Base-by-base conservation (phyloP, 2,329 filamentous ascomycete species). In the Aureobasidium sp. region DNA sequence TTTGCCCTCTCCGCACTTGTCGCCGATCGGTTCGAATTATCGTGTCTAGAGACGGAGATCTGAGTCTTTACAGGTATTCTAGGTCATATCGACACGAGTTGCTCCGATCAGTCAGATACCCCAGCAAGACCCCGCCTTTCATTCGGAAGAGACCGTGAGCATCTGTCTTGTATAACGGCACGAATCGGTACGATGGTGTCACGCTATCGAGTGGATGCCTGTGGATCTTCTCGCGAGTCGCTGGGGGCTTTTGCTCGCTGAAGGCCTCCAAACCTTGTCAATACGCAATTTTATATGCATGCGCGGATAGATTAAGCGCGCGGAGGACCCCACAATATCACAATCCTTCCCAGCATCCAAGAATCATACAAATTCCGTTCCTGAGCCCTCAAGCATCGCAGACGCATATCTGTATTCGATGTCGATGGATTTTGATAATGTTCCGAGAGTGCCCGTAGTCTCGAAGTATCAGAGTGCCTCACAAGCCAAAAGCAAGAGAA, bases 401-500 rank as follows among this genome's bases (percentile, higher is more conserved):
- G 7, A 29, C 36, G 45, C 14, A 32, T 48, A 36, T 21, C 10
- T 11, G 11, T 41, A 10, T 45, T n/a, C 5, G 3, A 13, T 16
- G 9, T 36, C 41, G 14, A 25, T 55, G 14, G 25, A 14, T 45
- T 34, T 21, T 57, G 39, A 30, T 11, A 7, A 27, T 27, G n/a
- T 47, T 30, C 42, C 42, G 54, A 21, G 13, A 39, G 29, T 5
- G 3, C 54, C 54, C 54, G 21, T 21, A 21, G 21, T 21, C 21
- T 21, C 21, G 54, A 58, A 47, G 54, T 58, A 47, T 58, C 25
- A 21, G 39, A 58, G 54, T 58, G 30, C 21, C 42, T 6, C 11
- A 32, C 57, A 50, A 59, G 57, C 44, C 27, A 59, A 59, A 59
- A 36, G 25, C 45, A 59, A 59, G 29, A 49, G 29, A 37, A 30